Evolutionary conservation across 202 grass and related monocot species (phyloP), one percentile per base, ranked within the genome.

Genomic region (Zoysia matrella): DNA sequence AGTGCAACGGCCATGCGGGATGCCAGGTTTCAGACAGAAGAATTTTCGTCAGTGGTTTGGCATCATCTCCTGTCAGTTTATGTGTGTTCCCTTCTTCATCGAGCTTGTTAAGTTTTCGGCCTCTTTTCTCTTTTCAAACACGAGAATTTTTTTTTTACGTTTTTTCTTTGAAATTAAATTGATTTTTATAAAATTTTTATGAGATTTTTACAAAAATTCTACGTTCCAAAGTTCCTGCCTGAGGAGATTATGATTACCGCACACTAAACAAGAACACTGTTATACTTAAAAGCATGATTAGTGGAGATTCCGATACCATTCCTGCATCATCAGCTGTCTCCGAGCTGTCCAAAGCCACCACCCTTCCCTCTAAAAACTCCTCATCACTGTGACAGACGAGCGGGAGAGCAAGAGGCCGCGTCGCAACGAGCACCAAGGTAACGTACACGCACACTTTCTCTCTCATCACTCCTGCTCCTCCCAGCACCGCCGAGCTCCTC

Each of bases 361-460:
- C 13, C 36, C 8, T 2, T n/a, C 11, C 36, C 36, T 52, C n/a
- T 47, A 62, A 53, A 69, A 72, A 40, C 73, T 36, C 36, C 77
- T 6, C n/a, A 8, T 39, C 50, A 65, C 18, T 8, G 69, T 9
- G 60, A 2, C 60, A 41, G 45, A 43, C 13, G 0, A 5, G 3
- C 18, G 10, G 50, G 15, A 41, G 53, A 36, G 68, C 52, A 46
- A 62, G 67, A 81, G 1, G 5, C 41, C 13, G 53, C 53, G 43
- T 4, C 53, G 84, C 84, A 74, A 80, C 52, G 9, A 41, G 3
- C 83, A 89, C 73, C 73, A 86, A 73, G 73, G 16, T 73, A 85
- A 15, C 4, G 67, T 43, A 54, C 73, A 71, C 82, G 51, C 53
- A 52, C 15, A 14, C 55, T 41, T 58, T 57, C 46, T 15, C 49